These are phyloP conservation scores for Parietaria judaica DNA, from an alignment of 306 rosid genomes.

Conservation along the genomic window DNA sequence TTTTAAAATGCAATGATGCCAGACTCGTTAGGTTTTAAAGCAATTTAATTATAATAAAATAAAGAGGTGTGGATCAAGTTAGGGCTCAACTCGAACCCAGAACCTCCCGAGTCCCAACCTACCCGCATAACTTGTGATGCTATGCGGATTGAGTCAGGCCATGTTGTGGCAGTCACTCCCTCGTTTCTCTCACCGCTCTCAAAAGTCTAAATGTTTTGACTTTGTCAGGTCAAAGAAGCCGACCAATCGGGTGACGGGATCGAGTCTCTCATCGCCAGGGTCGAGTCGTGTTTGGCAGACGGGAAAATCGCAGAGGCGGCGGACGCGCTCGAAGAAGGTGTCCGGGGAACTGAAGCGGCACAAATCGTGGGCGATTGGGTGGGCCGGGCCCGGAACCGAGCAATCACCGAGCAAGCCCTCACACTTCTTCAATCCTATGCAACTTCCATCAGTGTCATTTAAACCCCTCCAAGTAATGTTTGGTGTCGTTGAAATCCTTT, in stretches of 20 bases:
- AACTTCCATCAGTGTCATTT: conserved; percentile 58
- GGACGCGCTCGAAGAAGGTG: conserved; percentile 75
- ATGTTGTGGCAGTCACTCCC: conserved; percentile 9
- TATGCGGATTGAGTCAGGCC: background rate
- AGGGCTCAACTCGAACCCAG: too few relatives aligned
- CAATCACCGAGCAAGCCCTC: conserved; percentile 91
- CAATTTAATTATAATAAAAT: too few relatives aligned
- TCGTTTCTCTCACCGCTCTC: conserved; percentile 1
- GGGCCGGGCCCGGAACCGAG: conserved; percentile 75
- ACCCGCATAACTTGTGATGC: too few relatives aligned
- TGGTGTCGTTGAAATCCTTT: background rate
- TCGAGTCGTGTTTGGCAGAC: conserved; percentile 66
- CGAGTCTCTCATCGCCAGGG: conserved; percentile 74
- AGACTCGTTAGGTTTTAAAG: too few relatives aligned
- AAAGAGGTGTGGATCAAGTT: too few relatives aligned
- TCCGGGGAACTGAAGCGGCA: conserved; percentile 63
- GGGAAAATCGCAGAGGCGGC: conserved; percentile 91
- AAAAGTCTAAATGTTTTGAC: conserved; percentile 13
- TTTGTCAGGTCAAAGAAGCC: conserved; percentile 55
- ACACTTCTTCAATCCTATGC: conserved; percentile 76
- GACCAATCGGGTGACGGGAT: conserved; percentile 77
- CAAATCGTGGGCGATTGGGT: conserved; percentile 67
- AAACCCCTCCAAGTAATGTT: conserved; percentile 12
- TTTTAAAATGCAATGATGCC: too few relatives aligned
- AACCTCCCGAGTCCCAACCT: too few relatives aligned